Conservation (phyloP, 306 rosid genomes). For the Arachis hypogaea region DNA sequence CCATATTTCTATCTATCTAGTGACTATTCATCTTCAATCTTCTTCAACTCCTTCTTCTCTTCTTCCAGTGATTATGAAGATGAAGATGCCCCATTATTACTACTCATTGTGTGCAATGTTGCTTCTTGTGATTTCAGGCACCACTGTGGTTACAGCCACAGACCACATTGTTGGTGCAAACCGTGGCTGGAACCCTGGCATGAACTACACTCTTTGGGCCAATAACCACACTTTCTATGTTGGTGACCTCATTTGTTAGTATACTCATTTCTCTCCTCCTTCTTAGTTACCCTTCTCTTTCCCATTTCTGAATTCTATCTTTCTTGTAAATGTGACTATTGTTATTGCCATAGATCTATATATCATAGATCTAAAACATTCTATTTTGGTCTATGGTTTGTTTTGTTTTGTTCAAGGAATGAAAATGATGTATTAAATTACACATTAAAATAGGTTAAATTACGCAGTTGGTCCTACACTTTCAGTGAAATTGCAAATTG, state of each 20-base stretch:
- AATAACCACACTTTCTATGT: slow-evolving; percentile 87
- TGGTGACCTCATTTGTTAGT: slow-evolving; percentile 80
- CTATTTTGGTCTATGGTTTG: no score
- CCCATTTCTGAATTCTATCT: not conserved
- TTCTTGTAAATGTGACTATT: not conserved
- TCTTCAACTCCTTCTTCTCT: not conserved
- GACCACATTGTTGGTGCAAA: slow-evolving; percentile 95
- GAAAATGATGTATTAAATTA: no score
- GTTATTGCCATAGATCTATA: no score
- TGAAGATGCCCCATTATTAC: slow-evolving; percentile 20
- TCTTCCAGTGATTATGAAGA: no score
- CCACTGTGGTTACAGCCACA: slow-evolving; percentile 52
- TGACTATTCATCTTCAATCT: not conserved
- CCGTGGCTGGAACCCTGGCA: slow-evolving; percentile 88
- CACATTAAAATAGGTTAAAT: no score
- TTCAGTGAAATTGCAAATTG: no score
- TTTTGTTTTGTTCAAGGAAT: no score
- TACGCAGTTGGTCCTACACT: no score
- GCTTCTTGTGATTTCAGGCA: slow-evolving; percentile 30
- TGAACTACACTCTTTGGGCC: slow-evolving; percentile 89
- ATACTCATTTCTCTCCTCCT: not conserved
- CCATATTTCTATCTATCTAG: not conserved
- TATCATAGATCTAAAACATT: no score
- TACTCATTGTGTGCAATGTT: slow-evolving; percentile 35
- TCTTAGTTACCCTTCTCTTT: not conserved